Evolutionary conservation across 495 filamentous ascomycete genomes (phyloP), one percentile per base, ranked within the genome.

Genomic region (Aspergillus wentii): DNA sequence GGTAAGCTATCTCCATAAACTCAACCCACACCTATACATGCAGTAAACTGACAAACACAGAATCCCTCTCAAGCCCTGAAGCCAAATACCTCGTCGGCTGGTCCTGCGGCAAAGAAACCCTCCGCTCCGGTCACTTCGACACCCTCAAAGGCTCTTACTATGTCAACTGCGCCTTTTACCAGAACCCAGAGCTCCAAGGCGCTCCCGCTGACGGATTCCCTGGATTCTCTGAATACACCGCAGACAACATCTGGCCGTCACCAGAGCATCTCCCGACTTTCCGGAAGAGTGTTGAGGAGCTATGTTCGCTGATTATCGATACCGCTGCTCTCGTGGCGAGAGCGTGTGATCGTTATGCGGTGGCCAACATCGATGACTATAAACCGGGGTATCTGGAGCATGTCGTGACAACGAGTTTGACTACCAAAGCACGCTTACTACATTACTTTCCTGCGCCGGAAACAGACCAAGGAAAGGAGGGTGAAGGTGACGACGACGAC

Each of bases 81-180:
- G 64, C 79, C 10, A 79, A 77, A 48, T 83, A 74, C 60, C 67
- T 78, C 11, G 68, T 76, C 21, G 78, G 78, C 60, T 84, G 80
- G 81, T 95, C 88, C 21, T 83, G 80, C 54, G 91, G 90, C 37
- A 95, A 94, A 62, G 91, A 95, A 62, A 92, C 85, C n/a, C 79
- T 97, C 33, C 86, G 86, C 46, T 80, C 85, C 53, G 88, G 90
- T 43, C 81, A 83, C 41, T 86, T 89, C 47, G 92, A 99, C 51
- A 95, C 85, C 4, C 74, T 86, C 8, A 99, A 99, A 67, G 92
- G 92, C 37, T 94, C 88, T 13, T 99, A 85, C 72, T 99, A 97
- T 58, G 83, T 90, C 56, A 96, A 97, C 65, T 95, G 88, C 61
- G 86, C 86, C 35, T 96, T 95, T 71, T 91, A 92, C 58, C 78